These are phyloP conservation scores for Rhizoclosmatium globosum DNA, from an alignment of 192 early-diverging fungal species.

Conservation along the genomic window DNA sequence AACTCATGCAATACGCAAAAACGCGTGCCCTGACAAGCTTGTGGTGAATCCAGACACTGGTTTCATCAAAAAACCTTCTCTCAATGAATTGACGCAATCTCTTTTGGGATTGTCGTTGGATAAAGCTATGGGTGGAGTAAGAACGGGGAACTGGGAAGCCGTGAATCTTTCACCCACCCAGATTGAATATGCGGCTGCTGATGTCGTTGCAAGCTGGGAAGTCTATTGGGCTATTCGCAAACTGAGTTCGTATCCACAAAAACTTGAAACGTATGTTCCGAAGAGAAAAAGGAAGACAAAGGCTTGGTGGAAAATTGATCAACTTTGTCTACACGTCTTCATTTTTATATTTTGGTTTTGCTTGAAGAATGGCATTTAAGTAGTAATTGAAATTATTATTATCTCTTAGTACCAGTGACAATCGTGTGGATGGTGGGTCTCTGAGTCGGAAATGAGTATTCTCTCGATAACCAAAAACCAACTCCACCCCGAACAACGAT, in stretches of 20 bases:
- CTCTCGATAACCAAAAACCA: too few relatives aligned
- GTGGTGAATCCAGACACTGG: background rate
- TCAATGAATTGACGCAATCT: background rate
- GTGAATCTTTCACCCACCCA: background rate
- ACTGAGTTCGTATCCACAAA: background rate
- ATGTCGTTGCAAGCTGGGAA: background rate
- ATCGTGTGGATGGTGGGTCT: too few relatives aligned
- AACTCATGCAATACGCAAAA: conserved; percentile 11
- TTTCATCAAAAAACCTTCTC: background rate
- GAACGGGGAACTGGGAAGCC: conserved; percentile 1
- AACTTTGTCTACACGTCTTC: too few relatives aligned
- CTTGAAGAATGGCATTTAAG: too few relatives aligned
- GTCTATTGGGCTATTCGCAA: background rate
- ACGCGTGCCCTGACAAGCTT: background rate
- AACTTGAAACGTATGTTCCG: too few relatives aligned
- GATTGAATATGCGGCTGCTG: conserved; percentile 3
- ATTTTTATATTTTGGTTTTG: too few relatives aligned
- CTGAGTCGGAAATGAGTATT: too few relatives aligned
- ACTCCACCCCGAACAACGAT: too few relatives aligned
- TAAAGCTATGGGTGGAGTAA: background rate
- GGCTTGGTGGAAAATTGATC: too few relatives aligned
- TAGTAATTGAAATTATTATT: background rate
- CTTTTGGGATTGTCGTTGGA: background rate
- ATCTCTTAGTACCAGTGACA: too few relatives aligned
- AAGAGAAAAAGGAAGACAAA: too few relatives aligned